Percentiles rank a stretch among this genome's conserved stretches.
These are phyloP conservation scores for Nicotiana benthamiana DNA, from an alignment of 257 asterid genomes.

Conservation along the genomic window DNA sequence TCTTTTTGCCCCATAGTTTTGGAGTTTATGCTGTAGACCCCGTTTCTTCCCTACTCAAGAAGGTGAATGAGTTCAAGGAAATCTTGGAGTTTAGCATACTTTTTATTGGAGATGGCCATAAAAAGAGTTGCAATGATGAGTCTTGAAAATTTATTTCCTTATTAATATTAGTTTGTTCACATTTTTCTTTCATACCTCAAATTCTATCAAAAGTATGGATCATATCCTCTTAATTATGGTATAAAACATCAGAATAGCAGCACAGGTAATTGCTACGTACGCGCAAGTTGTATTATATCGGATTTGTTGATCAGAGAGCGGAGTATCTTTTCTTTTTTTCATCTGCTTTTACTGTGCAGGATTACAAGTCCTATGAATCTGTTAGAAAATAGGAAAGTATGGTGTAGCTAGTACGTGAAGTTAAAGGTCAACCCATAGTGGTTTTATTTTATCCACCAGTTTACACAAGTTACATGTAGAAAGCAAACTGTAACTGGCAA, in stretches of 20 bases:
- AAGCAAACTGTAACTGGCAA: background rate
- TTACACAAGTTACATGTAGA: too few species aligned
- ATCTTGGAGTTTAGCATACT: background rate
- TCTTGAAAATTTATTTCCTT: background rate
- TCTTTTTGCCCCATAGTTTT: background rate
- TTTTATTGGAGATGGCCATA: background rate
- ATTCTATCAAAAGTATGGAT: background rate
- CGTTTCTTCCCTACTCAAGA: background rate
- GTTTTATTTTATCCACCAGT: too few species aligned
- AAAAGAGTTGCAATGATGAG: background rate
- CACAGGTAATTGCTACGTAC: background rate
- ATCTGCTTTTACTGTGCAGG: background rate
- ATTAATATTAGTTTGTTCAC: background rate
- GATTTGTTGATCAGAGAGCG: background rate
- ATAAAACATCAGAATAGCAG: background rate
- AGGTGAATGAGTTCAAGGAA: background rate
- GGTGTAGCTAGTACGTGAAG: background rate
- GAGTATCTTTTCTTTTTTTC: background rate
- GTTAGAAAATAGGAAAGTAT: background rate
- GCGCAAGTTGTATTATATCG: background rate
- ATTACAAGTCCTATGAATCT: too few species aligned
- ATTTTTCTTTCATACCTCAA: background rate
- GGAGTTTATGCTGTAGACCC: conserved; percentile 1
- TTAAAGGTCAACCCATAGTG: conserved; percentile 1
- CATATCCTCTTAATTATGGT: too few species aligned